phyloP scores from a whole-genome alignment of 345 rosid species.

The Populus pruinosa region DNA sequence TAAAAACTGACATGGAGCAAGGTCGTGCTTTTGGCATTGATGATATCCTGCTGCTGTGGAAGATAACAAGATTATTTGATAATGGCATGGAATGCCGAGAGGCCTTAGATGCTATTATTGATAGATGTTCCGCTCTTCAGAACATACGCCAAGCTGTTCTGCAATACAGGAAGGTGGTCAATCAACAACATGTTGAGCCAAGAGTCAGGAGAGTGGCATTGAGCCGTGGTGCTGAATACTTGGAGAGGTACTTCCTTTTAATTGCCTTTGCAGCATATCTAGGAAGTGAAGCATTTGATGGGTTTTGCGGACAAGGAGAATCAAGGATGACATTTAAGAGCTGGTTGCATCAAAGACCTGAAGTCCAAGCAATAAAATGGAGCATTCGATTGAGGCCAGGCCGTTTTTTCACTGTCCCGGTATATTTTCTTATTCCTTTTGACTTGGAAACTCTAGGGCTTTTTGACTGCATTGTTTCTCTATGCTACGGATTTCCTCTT shows the following conservation, averaged over 20 bases:
- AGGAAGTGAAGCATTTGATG: slow-evolving; percentile 93
- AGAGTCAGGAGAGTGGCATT: slow-evolving; percentile 85
- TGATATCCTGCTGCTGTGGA: slow-evolving; percentile 77
- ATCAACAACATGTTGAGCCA: slow-evolving; percentile 89
- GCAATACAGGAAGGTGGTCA: slow-evolving; percentile 74
- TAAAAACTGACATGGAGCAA: slow-evolving; percentile 43
- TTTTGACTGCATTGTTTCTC: not conserved
- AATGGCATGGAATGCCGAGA: slow-evolving; percentile 89
- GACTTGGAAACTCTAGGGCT: not conserved
- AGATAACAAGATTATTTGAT: slow-evolving; percentile 89
- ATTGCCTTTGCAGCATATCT: slow-evolving; percentile 98
- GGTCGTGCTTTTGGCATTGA: slow-evolving; percentile 82
- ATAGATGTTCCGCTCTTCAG: slow-evolving; percentile 94
- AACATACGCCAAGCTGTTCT: slow-evolving; percentile 95
- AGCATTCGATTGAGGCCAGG: slow-evolving; percentile 93
- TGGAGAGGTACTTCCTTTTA: slow-evolving; percentile 83
- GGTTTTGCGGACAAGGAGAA: slow-evolving; percentile 76
- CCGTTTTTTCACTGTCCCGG: slow-evolving; percentile 81
- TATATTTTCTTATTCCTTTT: slow-evolving; percentile 32
- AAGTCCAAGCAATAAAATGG: slow-evolving; percentile 98
- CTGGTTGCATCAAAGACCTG: slow-evolving; percentile 87
- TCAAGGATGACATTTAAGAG: slow-evolving; percentile 72
- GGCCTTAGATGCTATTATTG: slow-evolving; percentile 87
- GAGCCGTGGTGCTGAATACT: slow-evolving; percentile 91
- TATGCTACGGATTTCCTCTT: not conserved